Percentiles rank a stretch among this genome's conserved stretches.
These are phyloP conservation scores for Fremontodendron californicum DNA, from an alignment of 345 rosid species.

Conservation along the genomic window DNA sequence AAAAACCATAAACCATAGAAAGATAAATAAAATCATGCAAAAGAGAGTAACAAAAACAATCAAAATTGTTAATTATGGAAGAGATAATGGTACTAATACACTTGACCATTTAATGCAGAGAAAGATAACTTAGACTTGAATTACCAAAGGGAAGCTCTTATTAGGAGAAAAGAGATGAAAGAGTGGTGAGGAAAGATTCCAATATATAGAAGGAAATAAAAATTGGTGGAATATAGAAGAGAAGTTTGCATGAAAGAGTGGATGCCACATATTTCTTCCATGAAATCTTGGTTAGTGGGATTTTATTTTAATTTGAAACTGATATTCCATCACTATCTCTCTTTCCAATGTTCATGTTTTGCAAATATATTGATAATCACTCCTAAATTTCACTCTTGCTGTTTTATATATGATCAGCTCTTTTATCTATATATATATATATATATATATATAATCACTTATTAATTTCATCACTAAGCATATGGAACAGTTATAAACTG, in stretches of 20 bases:
- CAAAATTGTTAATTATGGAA: neutral
- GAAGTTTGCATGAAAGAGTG: too few species aligned
- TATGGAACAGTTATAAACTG: neutral
- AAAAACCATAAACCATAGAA: neutral
- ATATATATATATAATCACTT: neutral
- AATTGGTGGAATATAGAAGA: neutral
- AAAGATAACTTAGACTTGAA: neutral
- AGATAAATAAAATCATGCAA: neutral
- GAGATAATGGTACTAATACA: neutral
- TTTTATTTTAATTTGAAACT: conserved; percentile 21
- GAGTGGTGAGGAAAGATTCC: neutral
- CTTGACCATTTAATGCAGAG: neutral
- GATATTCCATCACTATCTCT: conserved; percentile 13
- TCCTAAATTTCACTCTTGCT: conserved; percentile 33
- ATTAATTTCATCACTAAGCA: neutral
- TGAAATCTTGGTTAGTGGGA: conserved; percentile 21
- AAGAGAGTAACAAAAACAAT: neutral
- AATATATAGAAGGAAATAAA: conserved; percentile 25
- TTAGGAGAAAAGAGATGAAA: conserved; percentile 16
- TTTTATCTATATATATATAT: too few species aligned
- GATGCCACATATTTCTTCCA: conserved; percentile 27
- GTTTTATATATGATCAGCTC: neutral
- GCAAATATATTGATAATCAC: conserved; percentile 28
- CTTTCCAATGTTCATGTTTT: neutral
- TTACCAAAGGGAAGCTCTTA: neutral